phyloP scores from a whole-genome alignment of 1,284 basidiomycete genomes.

The Bondarzewia mesenterica region DNA sequence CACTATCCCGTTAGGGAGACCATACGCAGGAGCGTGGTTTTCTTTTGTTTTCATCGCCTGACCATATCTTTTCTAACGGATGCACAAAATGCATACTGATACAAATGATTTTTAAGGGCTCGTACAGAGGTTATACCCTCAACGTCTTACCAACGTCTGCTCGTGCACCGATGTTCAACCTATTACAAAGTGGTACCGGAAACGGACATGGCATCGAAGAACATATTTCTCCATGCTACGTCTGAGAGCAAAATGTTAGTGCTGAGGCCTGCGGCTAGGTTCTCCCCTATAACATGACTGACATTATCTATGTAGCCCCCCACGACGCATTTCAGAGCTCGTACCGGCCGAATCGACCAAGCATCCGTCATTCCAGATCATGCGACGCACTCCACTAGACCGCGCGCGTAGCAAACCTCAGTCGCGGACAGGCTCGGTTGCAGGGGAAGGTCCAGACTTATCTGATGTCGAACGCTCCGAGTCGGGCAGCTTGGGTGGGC shows the following conservation, averaged over 20 bases:
- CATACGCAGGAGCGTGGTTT: too few relatives aligned
- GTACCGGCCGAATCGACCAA: constrained; percentile 63
- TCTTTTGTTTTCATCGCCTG: too few relatives aligned
- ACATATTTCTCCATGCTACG: constrained; percentile 46
- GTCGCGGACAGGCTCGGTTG: constrained; percentile 48
- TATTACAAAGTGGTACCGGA: constrained; percentile 69
- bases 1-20: too few relatives aligned
- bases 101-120: constrained; percentile 38
- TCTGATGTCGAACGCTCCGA: constrained; percentile 75
- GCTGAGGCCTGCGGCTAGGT: constrained; percentile 3
- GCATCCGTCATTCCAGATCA: constrained; percentile 76
- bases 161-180: constrained; percentile 74
- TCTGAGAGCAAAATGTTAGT: constrained; percentile 68
- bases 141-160: constrained; percentile 73
- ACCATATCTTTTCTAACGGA: too few relatives aligned
- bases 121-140: constrained; percentile 57
- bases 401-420: constrained; percentile 35
- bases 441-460: constrained; percentile 63
- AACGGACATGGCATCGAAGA: constrained; percentile 54
- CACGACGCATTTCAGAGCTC: constrained; percentile 62
- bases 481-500: constrained; percentile 62
- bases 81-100: too few relatives aligned
- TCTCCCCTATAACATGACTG: constrained; percentile 12
- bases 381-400: constrained; percentile 53
- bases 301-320: constrained; percentile 39